Conservation (phyloP, 2,329 filamentous ascomycete genomes). For the Neophaeococcomyces aloes region DNA sequence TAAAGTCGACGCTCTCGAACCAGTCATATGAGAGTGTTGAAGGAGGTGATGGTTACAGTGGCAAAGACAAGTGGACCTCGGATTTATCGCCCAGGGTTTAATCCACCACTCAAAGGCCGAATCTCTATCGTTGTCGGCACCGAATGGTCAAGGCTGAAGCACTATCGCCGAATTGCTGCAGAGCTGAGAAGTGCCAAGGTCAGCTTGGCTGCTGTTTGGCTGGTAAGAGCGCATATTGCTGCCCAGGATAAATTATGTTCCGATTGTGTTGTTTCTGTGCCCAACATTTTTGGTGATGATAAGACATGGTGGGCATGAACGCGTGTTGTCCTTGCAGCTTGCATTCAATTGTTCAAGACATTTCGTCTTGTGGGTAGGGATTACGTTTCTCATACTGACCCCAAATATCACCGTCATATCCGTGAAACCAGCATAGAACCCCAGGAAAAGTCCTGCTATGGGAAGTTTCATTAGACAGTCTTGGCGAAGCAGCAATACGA, state of each 20-base stretch:
- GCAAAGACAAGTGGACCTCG: neutral
- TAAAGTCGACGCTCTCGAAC: no score
- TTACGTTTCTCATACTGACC: no score
- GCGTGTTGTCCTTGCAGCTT: constrained; percentile 1
- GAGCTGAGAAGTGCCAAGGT: neutral
- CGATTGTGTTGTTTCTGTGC: neutral
- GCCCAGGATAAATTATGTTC: no score
- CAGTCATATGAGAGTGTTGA: no score
- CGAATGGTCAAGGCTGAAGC: neutral
- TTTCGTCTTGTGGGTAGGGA: neutral
- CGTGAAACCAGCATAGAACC: no score
- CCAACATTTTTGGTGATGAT: neutral
- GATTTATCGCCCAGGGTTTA: neutral
- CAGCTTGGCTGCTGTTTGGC: no score
- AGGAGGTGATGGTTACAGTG: neutral
- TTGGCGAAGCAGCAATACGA: no score
- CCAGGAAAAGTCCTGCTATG: no score
- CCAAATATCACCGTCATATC: no score
- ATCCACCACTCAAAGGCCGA: neutral
- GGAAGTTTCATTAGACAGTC: no score
- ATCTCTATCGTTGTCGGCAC: neutral
- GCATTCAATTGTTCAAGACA: neutral
- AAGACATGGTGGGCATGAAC: neutral
- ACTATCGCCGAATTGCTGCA: neutral
- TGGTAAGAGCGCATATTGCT: no score